Percentiles rank a stretch among this genome's conserved stretches.
These are phyloP conservation scores for Solanum aculeatissimum DNA, from an alignment of 305 asterid genomes.

Conservation along the genomic window DNA sequence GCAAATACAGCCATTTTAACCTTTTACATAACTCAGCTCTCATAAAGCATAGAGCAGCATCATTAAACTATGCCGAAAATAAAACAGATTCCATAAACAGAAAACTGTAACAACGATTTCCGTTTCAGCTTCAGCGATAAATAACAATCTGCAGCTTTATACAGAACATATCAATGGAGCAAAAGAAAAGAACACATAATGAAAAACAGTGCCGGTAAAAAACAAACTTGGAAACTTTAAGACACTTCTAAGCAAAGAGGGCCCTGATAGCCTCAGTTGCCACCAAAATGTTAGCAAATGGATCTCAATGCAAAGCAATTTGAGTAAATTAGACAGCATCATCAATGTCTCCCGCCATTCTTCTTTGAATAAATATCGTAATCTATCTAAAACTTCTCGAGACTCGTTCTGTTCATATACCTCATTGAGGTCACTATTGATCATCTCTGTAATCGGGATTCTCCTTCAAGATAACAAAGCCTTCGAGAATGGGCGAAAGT, in stretches of 20 bases:
- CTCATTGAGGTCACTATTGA: constrained; percentile 5
- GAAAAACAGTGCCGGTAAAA: background rate
- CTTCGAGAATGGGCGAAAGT: constrained; percentile 85
- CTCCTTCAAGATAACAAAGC: constrained; percentile 85
- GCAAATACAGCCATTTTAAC: background rate
- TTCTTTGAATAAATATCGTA: background rate
- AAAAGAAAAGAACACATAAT: background rate
- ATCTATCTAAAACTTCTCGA: background rate
- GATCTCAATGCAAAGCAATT: background rate
- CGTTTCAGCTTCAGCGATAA: background rate
- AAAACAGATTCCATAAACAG: background rate
- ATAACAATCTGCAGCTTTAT: background rate
- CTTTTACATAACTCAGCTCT: background rate
- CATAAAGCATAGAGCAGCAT: background rate
- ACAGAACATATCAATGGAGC: background rate
- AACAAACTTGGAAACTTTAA: background rate
- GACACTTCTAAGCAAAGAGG: background rate
- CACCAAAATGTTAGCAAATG: background rate
- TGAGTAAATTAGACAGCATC: background rate
- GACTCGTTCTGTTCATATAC: background rate
- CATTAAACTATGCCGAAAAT: background rate
- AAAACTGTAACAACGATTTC: background rate
- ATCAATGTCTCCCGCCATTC: background rate
- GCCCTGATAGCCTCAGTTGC: background rate
- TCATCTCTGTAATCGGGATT: constrained; percentile 85